Evolutionary conservation across 345 rosid genomes (phyloP).

Genomic region (Citrus australasica): DNA sequence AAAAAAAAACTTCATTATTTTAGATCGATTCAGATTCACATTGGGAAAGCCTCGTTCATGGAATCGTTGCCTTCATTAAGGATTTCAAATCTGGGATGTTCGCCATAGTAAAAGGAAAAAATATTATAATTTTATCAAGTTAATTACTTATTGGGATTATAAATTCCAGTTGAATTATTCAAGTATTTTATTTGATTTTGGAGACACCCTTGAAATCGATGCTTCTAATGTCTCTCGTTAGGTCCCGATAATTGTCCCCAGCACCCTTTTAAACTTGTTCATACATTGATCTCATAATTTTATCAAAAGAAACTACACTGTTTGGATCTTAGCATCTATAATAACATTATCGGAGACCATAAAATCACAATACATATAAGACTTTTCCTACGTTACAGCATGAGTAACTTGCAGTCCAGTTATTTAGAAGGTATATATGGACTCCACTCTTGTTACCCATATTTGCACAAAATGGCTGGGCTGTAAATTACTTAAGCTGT

Average conservation of each 20-base stretch:
- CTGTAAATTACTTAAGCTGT: too few species aligned
- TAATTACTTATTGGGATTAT: neutral
- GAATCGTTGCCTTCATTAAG: neutral
- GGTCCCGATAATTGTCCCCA: neutral
- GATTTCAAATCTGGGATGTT: conserved; percentile 14
- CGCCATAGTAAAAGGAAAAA: neutral
- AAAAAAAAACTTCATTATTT: neutral
- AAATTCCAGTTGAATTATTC: neutral
- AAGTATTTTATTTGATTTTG: neutral
- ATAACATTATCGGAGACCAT: neutral
- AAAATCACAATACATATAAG: neutral
- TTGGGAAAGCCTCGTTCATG: neutral
- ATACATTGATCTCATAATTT: neutral
- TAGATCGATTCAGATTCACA: neutral
- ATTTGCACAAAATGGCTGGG: too few species aligned
- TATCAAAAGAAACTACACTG: too few species aligned
- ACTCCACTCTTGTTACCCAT: too few species aligned
- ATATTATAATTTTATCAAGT: neutral
- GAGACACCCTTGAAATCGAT: conserved; percentile 19
- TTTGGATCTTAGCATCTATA: too few species aligned
- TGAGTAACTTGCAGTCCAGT: too few species aligned
- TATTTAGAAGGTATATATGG: too few species aligned
- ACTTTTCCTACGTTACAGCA: too few species aligned
- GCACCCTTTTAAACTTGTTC: neutral
- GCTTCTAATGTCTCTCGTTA: conserved; percentile 10